Evolutionary conservation across 495 filamentous ascomycete genomes (phyloP).

Genomic region (Penicillium nucicola): DNA sequence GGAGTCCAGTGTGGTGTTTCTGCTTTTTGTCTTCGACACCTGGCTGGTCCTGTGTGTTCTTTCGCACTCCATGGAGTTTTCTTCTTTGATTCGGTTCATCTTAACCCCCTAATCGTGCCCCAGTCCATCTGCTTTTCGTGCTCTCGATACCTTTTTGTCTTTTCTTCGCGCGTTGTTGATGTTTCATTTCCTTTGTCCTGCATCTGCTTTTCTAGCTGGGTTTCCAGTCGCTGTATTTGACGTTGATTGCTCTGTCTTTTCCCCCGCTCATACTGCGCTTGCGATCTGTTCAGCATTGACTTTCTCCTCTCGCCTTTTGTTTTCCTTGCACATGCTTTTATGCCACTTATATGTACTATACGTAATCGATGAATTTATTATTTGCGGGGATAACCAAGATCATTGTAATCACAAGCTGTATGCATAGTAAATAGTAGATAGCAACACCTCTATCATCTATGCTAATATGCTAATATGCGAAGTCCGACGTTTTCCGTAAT

Average conservation of each 20-base stretch:
- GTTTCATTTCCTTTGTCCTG: constrained; percentile 14
- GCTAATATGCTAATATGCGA: too few relatives aligned
- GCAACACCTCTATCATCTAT: too few relatives aligned
- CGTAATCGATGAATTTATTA: constrained; percentile 40
- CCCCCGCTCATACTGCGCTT: constrained; percentile 13
- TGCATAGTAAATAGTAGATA: background rate
- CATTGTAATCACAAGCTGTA: background rate
- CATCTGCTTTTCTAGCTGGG: constrained; percentile 19
- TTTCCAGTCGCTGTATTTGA: constrained; percentile 28
- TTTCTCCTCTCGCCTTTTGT: constrained; percentile 7
- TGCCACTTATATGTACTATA: constrained; percentile 44
- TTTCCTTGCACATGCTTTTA: constrained; percentile 33
- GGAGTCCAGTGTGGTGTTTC: constrained; percentile 51
- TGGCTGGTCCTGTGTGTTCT: constrained; percentile 54
- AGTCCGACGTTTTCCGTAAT: too few relatives aligned
- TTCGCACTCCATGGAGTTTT: constrained; percentile 47
- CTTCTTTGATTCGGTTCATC: constrained; percentile 12
- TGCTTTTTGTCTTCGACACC: constrained; percentile 41
- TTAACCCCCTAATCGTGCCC: constrained; percentile 32
- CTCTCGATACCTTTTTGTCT: constrained; percentile 32
- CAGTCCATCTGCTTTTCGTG: constrained; percentile 23
- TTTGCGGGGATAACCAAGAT: constrained; percentile 28
- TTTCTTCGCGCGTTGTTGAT: constrained; percentile 7
- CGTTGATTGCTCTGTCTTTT: constrained; percentile 19
- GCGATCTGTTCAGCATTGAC: constrained; percentile 18